Percentiles rank a stretch among this genome's conserved stretches.
These are phyloP conservation scores for Clonostachys rhizophaga DNA, from an alignment of 2,329 filamentous ascomycete genomes.

Conservation along the genomic window DNA sequence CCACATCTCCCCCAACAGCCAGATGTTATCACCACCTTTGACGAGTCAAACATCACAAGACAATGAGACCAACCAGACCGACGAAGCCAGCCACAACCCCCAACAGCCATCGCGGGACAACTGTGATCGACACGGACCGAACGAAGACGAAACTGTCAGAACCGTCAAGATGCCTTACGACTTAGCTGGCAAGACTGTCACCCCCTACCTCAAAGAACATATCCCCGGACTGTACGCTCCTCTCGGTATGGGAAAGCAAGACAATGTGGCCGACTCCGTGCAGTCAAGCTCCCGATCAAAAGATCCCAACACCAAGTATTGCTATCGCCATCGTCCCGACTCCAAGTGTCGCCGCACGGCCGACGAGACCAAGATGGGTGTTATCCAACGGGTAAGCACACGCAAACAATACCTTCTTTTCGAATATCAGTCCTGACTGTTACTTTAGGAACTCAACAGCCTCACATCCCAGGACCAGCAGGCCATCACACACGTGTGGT, in stretches of 20 bases:
- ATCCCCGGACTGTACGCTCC: conserved; percentile 87
- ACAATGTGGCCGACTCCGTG: conserved; percentile 6
- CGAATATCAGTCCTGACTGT: conserved; percentile 2
- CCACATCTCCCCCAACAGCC: too few species aligned
- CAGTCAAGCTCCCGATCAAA: conserved; percentile 24
- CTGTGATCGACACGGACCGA: conserved; percentile 3
- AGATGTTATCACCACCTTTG: too few species aligned
- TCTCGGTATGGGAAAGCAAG: conserved; percentile 43
- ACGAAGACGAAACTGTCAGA: background rate
- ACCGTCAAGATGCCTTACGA: conserved; percentile 51
- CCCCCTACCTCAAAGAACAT: conserved; percentile 85
- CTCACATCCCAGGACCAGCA: conserved; percentile 84
- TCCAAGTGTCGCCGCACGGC: conserved; percentile 89
- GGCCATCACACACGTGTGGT: conserved; percentile 96
- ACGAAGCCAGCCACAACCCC: background rate
- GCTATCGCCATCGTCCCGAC: conserved; percentile 92
- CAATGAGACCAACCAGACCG: background rate
- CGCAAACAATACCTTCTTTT: background rate
- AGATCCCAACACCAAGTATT: conserved; percentile 81
- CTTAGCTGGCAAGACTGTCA: conserved; percentile 72
- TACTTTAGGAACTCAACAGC: conserved; percentile 67
- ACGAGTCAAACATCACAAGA: background rate
- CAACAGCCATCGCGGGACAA: conserved; percentile 5
- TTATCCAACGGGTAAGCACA: conserved; percentile 73
- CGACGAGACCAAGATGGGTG: conserved; percentile 94